phyloP scores from a whole-genome alignment of 2,329 filamentous ascomycete genomes.

The Xylaria arbuscula region DNA sequence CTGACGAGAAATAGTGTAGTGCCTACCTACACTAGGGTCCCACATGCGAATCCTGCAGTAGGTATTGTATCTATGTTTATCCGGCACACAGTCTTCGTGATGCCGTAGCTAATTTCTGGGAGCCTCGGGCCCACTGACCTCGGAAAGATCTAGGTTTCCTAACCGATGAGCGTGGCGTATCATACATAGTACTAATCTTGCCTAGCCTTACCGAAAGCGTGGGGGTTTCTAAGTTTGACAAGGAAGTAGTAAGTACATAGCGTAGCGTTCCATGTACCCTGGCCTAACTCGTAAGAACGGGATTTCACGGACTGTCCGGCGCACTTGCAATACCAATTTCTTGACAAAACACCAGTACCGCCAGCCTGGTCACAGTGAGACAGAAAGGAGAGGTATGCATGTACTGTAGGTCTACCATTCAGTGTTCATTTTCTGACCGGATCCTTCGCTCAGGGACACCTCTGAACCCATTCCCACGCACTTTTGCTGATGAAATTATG shows the following conservation, averaged over 20 bases:
- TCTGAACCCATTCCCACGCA: not conserved
- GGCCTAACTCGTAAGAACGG: conserved; percentile 6
- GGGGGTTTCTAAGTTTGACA: conserved; percentile 29
- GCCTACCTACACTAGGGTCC: not conserved
- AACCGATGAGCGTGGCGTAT: conserved; percentile 28
- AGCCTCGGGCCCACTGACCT: conserved; percentile 24
- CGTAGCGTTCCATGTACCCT: conserved; percentile 23
- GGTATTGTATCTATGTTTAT: conserved; percentile 16
- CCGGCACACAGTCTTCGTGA: conserved; percentile 18
- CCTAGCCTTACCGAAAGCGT: conserved; percentile 32
- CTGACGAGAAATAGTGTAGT: conserved; percentile 6
- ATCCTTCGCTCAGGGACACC: not conserved
- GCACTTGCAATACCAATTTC: not conserved
- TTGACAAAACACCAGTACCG: not conserved
- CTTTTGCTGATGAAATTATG: not conserved
- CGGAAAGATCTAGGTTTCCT: conserved; percentile 33
- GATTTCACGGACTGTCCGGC: conserved; percentile 17
- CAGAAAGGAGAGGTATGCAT: no score
- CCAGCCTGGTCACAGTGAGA: not conserved
- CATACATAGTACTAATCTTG: conserved; percentile 16
- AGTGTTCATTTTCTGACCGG: not conserved
- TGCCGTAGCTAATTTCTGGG: conserved; percentile 26
- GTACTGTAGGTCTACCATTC: not conserved
- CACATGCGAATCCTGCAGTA: conserved; percentile 13
- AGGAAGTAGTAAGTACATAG: not conserved